A percentile compares a stretch with the other conserved stretches of the same genome.
phyloP scores from a whole-genome alignment of 192 early-diverging fungal genomes.

The Gaertneriomyces sp. region DNA sequence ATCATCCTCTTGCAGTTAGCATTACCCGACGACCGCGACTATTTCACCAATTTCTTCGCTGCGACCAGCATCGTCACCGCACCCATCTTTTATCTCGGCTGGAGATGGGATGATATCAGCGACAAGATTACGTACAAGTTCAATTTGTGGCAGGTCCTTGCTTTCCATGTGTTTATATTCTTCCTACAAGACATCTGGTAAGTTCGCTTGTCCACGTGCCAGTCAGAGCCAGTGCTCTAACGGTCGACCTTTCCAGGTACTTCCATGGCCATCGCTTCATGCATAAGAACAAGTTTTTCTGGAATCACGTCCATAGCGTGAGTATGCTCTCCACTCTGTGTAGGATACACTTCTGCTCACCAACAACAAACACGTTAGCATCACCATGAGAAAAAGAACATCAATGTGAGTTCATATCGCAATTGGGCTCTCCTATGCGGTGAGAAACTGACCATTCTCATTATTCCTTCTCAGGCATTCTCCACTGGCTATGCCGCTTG shows the following conservation, averaged over 20 bases:
- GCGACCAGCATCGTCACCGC: slow-evolving; percentile 1
- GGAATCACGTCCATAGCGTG: slow-evolving; percentile 4
- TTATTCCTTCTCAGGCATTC: background rate
- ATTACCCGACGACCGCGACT: slow-evolving; percentile 1
- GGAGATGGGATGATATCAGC: background rate
- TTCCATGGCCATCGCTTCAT: background rate
- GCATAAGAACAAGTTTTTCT: slow-evolving; percentile 4
- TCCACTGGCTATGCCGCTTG: slow-evolving; percentile 4
- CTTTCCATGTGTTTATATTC: slow-evolving; percentile 1
- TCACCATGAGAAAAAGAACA: slow-evolving; percentile 1
- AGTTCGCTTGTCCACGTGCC: background rate
- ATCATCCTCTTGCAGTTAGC: background rate
- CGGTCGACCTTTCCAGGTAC: slow-evolving; percentile 1
- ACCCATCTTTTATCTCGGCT: background rate
- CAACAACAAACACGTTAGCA: background rate
- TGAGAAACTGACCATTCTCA: background rate
- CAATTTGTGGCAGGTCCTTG: background rate
- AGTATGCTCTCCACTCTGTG: background rate
- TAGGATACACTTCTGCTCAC: background rate
- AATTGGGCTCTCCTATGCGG: background rate
- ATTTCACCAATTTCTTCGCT: background rate
- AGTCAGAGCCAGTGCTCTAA: background rate
- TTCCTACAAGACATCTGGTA: slow-evolving; percentile 7
- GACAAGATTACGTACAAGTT: slow-evolving; percentile 6
- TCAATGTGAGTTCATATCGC: background rate